A percentile compares a stretch with the other conserved stretches of the same genome.
Evolutionary conservation across 441 rosid genomes (phyloP).

Genomic region (Populus tomentosa): DNA sequence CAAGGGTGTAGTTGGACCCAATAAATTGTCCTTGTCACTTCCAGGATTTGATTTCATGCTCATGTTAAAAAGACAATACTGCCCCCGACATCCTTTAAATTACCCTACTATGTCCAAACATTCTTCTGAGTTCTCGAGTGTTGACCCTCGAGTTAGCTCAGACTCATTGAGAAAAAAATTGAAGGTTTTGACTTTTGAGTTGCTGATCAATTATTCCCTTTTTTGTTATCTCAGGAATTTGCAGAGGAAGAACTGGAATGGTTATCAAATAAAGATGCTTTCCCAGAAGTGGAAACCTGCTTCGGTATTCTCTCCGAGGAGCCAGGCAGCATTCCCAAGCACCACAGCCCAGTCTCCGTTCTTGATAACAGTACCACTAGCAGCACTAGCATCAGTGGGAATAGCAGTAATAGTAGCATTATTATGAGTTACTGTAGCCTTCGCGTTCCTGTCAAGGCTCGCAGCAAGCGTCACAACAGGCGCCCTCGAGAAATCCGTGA

Average conservation of each 20-base stretch:
- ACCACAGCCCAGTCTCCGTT: slow-evolving; percentile 61
- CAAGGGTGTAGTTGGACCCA: slow-evolving; percentile 33
- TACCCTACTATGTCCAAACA: neutral
- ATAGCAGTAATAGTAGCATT: slow-evolving; percentile 1
- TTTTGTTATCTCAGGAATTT: slow-evolving; percentile 35
- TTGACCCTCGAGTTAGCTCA: slow-evolving; percentile 25
- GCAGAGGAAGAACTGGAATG: slow-evolving; percentile 85
- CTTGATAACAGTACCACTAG: slow-evolving; percentile 53
- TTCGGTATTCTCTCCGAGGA: slow-evolving; percentile 32
- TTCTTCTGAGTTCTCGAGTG: slow-evolving; percentile 19
- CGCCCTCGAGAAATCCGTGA: slow-evolving; percentile 35
- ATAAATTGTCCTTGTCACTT: slow-evolving; percentile 18
- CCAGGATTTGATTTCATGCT: neutral
- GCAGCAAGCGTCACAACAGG: slow-evolving; percentile 53
- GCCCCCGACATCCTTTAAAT: neutral
- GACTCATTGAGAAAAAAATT: neutral
- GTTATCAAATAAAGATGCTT: slow-evolving; percentile 69
- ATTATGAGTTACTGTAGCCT: slow-evolving; percentile 42
- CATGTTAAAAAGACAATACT: slow-evolving; percentile 9
- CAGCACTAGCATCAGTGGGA: slow-evolving; percentile 23
- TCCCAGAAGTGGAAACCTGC: slow-evolving; percentile 67
- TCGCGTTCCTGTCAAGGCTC: slow-evolving; percentile 48
- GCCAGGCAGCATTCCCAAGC: slow-evolving; percentile 33
- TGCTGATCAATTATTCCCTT: neutral
- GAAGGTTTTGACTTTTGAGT: neutral